Evolutionary conservation across 2,329 filamentous ascomycete species (phyloP).

Genomic region (Zasmidium angulare): DNA sequence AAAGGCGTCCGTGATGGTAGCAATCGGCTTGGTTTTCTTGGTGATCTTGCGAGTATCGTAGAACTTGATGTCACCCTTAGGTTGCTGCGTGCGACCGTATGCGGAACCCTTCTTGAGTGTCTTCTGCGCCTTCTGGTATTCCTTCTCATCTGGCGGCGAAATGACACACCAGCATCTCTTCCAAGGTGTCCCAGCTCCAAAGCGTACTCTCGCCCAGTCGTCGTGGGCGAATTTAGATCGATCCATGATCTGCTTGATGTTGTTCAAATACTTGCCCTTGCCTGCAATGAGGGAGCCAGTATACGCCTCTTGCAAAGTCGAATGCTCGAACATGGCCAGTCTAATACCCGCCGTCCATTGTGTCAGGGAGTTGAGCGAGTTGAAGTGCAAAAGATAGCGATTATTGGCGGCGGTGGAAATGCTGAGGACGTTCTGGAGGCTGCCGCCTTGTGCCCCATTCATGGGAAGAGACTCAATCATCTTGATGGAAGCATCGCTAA

Average conservation of each 20-base stretch:
- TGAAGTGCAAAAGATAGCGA: slow-evolving; percentile 93
- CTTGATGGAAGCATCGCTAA: slow-evolving; percentile 96
- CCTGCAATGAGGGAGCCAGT: slow-evolving; percentile 93
- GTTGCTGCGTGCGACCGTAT: slow-evolving; percentile 71
- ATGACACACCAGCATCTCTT: slow-evolving; percentile 96
- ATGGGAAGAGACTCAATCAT: slow-evolving; percentile 87
- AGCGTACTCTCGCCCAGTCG: slow-evolving; percentile 93
- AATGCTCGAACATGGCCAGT: slow-evolving; percentile 90
- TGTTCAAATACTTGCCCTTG: slow-evolving; percentile 86
- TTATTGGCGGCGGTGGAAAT: slow-evolving; percentile 95
- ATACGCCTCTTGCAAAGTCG: slow-evolving; percentile 91
- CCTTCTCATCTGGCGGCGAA: slow-evolving; percentile 89
- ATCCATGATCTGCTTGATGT: slow-evolving; percentile 86
- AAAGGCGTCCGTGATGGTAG: slow-evolving; percentile 86
- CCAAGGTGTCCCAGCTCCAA: slow-evolving; percentile 95
- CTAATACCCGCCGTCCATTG: slow-evolving; percentile 97
- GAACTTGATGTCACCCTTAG: slow-evolving; percentile 91
- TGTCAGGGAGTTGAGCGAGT: slow-evolving; percentile 85
- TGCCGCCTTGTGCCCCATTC: slow-evolving; percentile 71
- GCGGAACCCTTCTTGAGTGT: slow-evolving; percentile 76
- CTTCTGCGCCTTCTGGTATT: slow-evolving; percentile 80
- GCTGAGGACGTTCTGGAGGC: slow-evolving; percentile 90
- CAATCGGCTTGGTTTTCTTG: slow-evolving; percentile 87
- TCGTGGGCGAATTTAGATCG: slow-evolving; percentile 73
- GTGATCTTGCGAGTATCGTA: slow-evolving; percentile 88